Percentiles rank a stretch among this genome's conserved stretches.
Evolutionary conservation across 2,329 filamentous ascomycete species (phyloP).

Genomic region (Spiromastix sp.): DNA sequence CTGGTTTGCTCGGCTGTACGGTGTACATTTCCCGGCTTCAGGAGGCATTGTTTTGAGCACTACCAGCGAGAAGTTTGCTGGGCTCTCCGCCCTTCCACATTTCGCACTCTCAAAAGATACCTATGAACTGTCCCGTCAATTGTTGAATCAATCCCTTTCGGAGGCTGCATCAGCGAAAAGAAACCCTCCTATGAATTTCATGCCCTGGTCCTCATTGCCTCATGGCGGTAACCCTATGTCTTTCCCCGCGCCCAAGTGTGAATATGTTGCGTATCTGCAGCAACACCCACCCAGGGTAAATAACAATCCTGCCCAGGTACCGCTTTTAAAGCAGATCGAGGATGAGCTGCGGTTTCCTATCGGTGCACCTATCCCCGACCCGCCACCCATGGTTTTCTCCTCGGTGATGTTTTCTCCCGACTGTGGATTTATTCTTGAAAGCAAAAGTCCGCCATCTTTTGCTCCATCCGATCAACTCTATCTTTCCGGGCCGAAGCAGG

Average conservation of each 20-base stretch:
- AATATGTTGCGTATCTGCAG: constrained; percentile 80
- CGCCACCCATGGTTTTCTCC: constrained; percentile 47
- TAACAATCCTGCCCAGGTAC: constrained; percentile 19
- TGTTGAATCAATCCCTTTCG: constrained; percentile 65
- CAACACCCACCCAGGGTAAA: constrained; percentile 32
- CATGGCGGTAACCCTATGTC: constrained; percentile 41
- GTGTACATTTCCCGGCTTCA: constrained; percentile 74
- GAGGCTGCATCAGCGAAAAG: constrained; percentile 54
- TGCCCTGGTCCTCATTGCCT: constrained; percentile 65
- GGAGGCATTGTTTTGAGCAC: constrained; percentile 75
- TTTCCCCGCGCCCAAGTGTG: constrained; percentile 63
- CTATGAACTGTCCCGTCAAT: constrained; percentile 47
- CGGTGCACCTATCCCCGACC: constrained; percentile 42
- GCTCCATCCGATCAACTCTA: constrained; percentile 42
- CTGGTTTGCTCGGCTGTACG: constrained; percentile 71
- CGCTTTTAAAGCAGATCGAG: constrained; percentile 43
- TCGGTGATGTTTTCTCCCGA: constrained; percentile 55
- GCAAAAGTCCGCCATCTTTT: constrained; percentile 47
- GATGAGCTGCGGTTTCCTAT: constrained; percentile 49
- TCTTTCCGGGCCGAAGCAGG: constrained; percentile 46
- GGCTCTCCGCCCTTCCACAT: constrained; percentile 81
- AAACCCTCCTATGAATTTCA: constrained; percentile 46
- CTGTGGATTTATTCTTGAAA: constrained; percentile 55
- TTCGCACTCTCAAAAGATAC: constrained; percentile 52
- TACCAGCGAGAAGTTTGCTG: constrained; percentile 88